Evolutionary conservation across 148 eudicot species (phyloP), one percentile per base, ranked within the genome.

Genomic region (Persicaria maculosa): DNA sequence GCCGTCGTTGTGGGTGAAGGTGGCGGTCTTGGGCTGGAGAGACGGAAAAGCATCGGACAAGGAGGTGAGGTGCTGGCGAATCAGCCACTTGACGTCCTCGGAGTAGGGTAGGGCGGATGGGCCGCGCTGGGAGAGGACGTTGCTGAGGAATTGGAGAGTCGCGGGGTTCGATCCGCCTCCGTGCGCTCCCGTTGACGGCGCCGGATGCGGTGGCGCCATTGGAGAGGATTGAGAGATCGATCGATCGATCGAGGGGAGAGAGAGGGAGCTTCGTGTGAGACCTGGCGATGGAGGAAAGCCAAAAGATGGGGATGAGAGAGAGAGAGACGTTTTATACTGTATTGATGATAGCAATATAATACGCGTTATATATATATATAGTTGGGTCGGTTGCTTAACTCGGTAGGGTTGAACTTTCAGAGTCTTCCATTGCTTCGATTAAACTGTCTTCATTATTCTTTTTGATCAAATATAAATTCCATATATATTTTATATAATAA

Each of bases 1-100:
- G 76, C 98, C 97, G n/a, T 92, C 98, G 90, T 87, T 88, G 89
- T 95, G 92, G 4, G 90, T 90, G 86, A 87, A 95, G 25, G 70
- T 58, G 44, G 97, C 92, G 71, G 97, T 87, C 52, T 90, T 88
- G 57, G 92, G 93, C 1, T 83, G 85, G 11, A 95, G 97, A 19
- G 92, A 87, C 0, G 93, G 97, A 78, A 58, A 80, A 9, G 87
- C 9, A 7, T 89, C 88, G 79, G 86, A 11, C 12, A 95, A 84
- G 0, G 93, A 58, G 19, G 89, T 47, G 15, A 92, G 87, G 75
- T 94, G 98, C 53, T 94, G 95, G 0, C 98, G 97, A 84, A 94
- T 94, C 19, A 88, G 75, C 98, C 98, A 94, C 50, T 92, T 95
- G 45, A 79, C 87, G 72, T 87, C 93, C 67, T 95, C 98, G 0